Base-by-base conservation (phyloP, 495 filamentous ascomycete genomes). In the Usnea hakonensis region DNA sequence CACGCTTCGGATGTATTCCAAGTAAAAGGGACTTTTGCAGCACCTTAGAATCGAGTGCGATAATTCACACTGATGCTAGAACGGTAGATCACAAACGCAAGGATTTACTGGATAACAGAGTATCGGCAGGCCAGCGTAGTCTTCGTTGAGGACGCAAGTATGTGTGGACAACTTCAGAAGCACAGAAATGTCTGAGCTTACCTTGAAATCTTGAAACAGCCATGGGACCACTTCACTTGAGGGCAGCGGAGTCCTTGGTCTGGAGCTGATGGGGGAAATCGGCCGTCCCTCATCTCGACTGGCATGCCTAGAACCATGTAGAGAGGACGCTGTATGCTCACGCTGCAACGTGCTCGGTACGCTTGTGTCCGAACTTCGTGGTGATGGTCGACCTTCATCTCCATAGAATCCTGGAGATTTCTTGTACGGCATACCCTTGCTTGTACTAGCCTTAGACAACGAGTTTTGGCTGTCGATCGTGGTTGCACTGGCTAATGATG, bases 161-260 rank as follows among this genome's bases (percentile, higher is more conserved):
- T n/a, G n/a, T 8, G 16, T 9, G 19, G 10, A 16, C 23, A 43
- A 36, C 58, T 19, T 30, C 7, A 40, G 7, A 26, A 5, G 63
- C 53, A 32, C 60, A 64, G 57, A 65, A 52, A 50, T 61, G 66
- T 44, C 58, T 63, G 44, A 67, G 74, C 85, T 76, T 73, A 89
- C 87, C 72, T 91, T 85, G 65, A 81, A 85, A 70, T 94, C 90
- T 75, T 98, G 94, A 74, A 92, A 97, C 50, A 95, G 77, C 84
- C 96, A 98, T 16, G 94, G 94, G 28, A 93, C 92, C 55, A 98
- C 90, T 69, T 97, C 94, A 69, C 89, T 92, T 17, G 92, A 91
- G 38, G 91, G 90, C 44, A 90, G 78, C n/a, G 93, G 90, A 23
- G 86, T 93, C 48, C 88, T 81, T 59, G 92, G 89, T 57, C 90